phyloP scores from a whole-genome alignment of 768 basidiomycete genomes.

The Boletus subparvulus region DNA sequence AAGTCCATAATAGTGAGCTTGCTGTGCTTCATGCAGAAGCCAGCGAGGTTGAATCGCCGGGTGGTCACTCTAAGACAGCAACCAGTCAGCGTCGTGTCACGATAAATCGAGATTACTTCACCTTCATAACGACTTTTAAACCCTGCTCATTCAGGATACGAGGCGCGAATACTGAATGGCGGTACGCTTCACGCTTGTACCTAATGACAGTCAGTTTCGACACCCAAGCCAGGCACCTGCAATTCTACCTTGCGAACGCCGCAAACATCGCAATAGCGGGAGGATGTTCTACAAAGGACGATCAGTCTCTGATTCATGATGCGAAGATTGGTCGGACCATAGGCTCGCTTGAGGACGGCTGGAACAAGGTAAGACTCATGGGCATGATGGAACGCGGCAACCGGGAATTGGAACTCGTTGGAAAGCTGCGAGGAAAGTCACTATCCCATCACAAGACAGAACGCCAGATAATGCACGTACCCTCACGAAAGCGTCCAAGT shows the following conservation, averaged over 20 bases:
- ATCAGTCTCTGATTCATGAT: not conserved
- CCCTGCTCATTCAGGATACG: constrained; percentile 51
- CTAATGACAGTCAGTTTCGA: constrained; percentile 20
- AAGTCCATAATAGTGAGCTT: constrained; percentile 79
- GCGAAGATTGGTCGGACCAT: constrained; percentile 37
- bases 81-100: not conserved
- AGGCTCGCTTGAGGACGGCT: constrained; percentile 67
- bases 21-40: constrained; percentile 81
- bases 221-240: not conserved
- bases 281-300: constrained; percentile 36
- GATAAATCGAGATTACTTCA: constrained; percentile 9
- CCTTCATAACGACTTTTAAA: constrained; percentile 54
- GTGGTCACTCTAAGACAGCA: constrained; percentile 58
- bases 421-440: constrained; percentile 45
- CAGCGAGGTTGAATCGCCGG: constrained; percentile 67
- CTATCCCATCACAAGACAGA: not conserved
- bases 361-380: constrained; percentile 83
- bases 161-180: constrained; percentile 58
- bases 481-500: constrained; percentile 65
- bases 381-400: constrained; percentile 78
- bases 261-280: constrained; percentile 78
- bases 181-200: constrained; percentile 58
- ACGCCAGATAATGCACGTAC: constrained; percentile 35
- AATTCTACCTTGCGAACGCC: constrained; percentile 42
- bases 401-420: constrained; percentile 78